Evolutionary conservation across 2,329 filamentous ascomycete genomes (phyloP).

Genomic region (Monosporascus sp.): DNA sequence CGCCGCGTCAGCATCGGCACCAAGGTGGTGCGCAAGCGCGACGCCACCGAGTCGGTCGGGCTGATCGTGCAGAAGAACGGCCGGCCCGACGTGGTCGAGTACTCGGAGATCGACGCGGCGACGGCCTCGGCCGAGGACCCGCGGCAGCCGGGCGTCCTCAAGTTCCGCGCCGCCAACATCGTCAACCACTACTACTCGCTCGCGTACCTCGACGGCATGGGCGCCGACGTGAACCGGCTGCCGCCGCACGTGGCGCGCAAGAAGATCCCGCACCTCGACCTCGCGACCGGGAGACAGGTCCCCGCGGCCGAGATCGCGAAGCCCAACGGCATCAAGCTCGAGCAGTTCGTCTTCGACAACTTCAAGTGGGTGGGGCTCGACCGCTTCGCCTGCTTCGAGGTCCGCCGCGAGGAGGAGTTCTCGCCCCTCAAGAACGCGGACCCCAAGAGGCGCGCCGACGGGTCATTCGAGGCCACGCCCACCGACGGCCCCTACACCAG

Average conservation of each 20-base stretch:
- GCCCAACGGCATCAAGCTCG: slow-evolving; percentile 97
- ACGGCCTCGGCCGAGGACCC: slow-evolving; percentile 87
- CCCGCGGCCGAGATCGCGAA: slow-evolving; percentile 67
- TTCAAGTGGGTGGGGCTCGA: slow-evolving; percentile 82
- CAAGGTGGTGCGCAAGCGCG: slow-evolving; percentile 98
- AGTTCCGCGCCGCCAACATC: slow-evolving; percentile 97
- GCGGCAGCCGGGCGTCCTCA: slow-evolving; percentile 74
- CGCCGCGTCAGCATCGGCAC: slow-evolving; percentile 93
- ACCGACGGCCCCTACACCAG: slow-evolving; percentile 88
- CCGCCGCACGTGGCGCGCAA: slow-evolving; percentile 96
- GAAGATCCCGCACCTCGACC: slow-evolving; percentile 89
- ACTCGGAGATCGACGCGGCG: slow-evolving; percentile 88
- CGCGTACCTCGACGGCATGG: slow-evolving; percentile 85
- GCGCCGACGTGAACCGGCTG: slow-evolving; percentile 76
- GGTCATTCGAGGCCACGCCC: slow-evolving; percentile 60
- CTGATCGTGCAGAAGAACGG: slow-evolving; percentile 93
- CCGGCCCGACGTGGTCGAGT: slow-evolving; percentile 95
- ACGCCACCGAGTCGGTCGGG: slow-evolving; percentile 91
- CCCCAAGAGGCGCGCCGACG: slow-evolving; percentile 50
- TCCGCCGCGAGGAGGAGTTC: slow-evolving; percentile 95
- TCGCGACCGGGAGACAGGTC: slow-evolving; percentile 70
- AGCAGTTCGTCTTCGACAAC: slow-evolving; percentile 98
- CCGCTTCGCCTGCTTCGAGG: slow-evolving; percentile 94
- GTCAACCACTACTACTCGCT: slow-evolving; percentile 99
- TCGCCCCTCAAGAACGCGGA: slow-evolving; percentile 84